These are phyloP conservation scores for Sordaria brevicollis DNA, from an alignment of 495 filamentous ascomycete species.

Conservation along the genomic window DNA sequence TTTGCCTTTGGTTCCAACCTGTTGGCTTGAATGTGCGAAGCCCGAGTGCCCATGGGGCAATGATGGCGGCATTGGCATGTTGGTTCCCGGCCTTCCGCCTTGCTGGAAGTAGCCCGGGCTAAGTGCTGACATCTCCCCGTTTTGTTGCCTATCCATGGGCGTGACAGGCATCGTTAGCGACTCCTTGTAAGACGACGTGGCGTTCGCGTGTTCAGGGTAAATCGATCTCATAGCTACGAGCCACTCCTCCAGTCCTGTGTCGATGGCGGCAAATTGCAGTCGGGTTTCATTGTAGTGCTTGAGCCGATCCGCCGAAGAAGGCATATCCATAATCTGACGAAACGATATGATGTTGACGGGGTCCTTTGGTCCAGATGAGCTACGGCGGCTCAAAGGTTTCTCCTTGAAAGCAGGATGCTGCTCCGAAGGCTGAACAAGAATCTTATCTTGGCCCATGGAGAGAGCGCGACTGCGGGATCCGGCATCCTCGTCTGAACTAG, in stretches of 20 bases:
- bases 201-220: conserved; percentile 27
- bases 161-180: conserved; percentile 13
- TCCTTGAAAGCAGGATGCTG: conserved; percentile 28
- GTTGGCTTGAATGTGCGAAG: conserved; percentile 29
- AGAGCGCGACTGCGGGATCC: conserved; percentile 11
- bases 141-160: conserved; percentile 20
- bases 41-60: conserved; percentile 14
- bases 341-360: conserved; percentile 44
- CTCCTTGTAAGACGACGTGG: conserved; percentile 13
- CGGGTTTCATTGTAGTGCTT: conserved; percentile 58
- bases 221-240: conserved; percentile 35
- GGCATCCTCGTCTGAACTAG: conserved; percentile 6
- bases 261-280: conserved; percentile 54
- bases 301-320: conserved; percentile 52
- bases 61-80: conserved; percentile 17
- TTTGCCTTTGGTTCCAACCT: conserved; percentile 68
- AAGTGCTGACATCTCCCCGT: background rate
- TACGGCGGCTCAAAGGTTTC: background rate
- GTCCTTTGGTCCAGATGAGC: conserved; percentile 4
- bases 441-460: conserved; percentile 35
- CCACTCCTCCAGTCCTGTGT: conserved; percentile 72
- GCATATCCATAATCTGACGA: conserved; percentile 60
- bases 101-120: conserved; percentile 45
- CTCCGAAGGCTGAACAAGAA: conserved; percentile 19
- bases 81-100: conserved; percentile 13